These are phyloP conservation scores for Candida ovalis DNA, from an alignment of 805 yeast species.

Conservation along the genomic window DNA sequence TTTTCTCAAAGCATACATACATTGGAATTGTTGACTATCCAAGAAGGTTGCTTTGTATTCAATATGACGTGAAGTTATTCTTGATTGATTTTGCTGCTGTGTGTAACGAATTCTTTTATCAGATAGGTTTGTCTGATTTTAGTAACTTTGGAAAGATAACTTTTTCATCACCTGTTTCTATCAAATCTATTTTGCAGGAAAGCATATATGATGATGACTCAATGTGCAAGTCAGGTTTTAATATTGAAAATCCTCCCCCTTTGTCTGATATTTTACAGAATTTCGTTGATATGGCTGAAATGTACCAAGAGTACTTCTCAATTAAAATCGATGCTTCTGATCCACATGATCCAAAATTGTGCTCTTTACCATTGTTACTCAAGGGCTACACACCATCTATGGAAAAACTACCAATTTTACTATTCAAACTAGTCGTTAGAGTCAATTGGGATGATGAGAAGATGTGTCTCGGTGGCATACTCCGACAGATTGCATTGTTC, in stretches of 20 bases:
- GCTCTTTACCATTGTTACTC: constrained; percentile 63
- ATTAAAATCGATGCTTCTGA: constrained; percentile 38
- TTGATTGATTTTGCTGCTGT: constrained; percentile 78
- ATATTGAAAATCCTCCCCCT: constrained; percentile 7
- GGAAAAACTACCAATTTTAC: constrained; percentile 60
- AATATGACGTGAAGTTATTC: constrained; percentile 72
- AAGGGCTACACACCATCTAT: constrained; percentile 60
- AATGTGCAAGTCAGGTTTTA: constrained; percentile 2
- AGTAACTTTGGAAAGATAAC: constrained; percentile 69
- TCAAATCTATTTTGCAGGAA: constrained; percentile 34
- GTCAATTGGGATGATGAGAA: constrained; percentile 68
- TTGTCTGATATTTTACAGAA: constrained; percentile 10
- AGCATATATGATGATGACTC: constrained; percentile 31
- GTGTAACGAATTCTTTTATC: constrained; percentile 71
- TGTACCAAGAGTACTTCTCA: constrained; percentile 79
- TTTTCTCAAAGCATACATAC: constrained; percentile 66
- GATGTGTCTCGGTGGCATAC: constrained; percentile 60
- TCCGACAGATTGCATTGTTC: constrained; percentile 66
- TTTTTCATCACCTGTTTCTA: constrained; percentile 31
- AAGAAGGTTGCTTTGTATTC: constrained; percentile 75
- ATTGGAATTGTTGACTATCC: constrained; percentile 79
- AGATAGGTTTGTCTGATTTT: constrained; percentile 72
- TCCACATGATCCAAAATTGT: constrained; percentile 36
- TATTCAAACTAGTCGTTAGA: constrained; percentile 55
- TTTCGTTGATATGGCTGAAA: constrained; percentile 53